Evolutionary conservation across 2,329 filamentous ascomycete species (phyloP), one percentile per base, ranked within the genome.

Genomic region (Hymenoscyphus fructigenus): DNA sequence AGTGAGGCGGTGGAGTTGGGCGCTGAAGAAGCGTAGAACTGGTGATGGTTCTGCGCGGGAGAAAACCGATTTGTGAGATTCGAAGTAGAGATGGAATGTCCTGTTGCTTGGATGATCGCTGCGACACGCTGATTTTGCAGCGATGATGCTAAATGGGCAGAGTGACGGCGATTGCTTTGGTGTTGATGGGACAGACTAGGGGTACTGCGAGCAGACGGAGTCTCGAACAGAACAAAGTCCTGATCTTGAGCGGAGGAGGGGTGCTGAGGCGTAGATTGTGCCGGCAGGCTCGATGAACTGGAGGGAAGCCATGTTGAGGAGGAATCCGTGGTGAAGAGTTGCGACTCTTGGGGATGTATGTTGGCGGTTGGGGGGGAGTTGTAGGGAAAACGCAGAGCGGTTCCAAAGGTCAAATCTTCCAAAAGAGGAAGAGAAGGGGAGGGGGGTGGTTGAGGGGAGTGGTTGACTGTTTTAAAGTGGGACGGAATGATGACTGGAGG

Each of bases 251-350:
- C 23, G 55, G 65, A 67, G 55, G 65, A 67, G 62, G 67, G 64
- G 77, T 79, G 81, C 78, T 85, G 79, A 72, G 82, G 85, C 81
- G 83, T 83, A 81, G 85, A 78, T 80, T 79, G 73, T 81, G 85
- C 86, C 86, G 85, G 85, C 84, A 82, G 84, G 83, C 81, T 85
- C 78, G 82, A 74, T 75, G 83, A 81, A 82, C 81, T 86, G 82
- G 87, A 88, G 84, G 89, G 85, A 88, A 84, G 89, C 91, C 91
- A 93, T 93, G 84, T 74, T 92, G 87, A 86, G 78, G 79, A 77
- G 79, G 87, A 85, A 91, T 90, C 90, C 90, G 90, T 93, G 85
- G 84, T 92, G 44, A 89, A 89, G 88, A 91, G 88, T 86, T 83
- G 76, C 73, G 84, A 86, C 86, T 89, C 88, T 86, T 83, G 85